Percentiles rank a stretch among this genome's conserved stretches.
Evolutionary conservation across 257 asterid genomes (phyloP).

Genomic region (Petrea volubilis): DNA sequence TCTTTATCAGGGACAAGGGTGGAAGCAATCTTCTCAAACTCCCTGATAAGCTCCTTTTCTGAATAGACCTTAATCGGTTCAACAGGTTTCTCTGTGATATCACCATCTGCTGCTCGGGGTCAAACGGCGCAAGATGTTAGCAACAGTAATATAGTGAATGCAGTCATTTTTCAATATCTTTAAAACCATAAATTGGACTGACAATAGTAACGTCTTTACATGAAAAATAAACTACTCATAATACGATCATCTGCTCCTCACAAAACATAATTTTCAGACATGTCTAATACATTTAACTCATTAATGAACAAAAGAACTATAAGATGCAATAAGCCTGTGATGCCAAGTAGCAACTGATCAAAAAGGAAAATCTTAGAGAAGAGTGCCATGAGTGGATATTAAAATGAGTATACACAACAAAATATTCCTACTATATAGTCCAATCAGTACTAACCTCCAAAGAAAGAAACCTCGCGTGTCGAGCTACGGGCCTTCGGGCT

Average conservation of each 20-base stretch:
- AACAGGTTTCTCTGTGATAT: conserved; percentile 83
- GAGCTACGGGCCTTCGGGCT: conserved; percentile 87
- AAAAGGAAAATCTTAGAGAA: neutral
- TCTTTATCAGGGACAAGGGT: conserved; percentile 96
- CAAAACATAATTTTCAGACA: neutral
- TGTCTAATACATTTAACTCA: neutral
- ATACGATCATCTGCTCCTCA: neutral
- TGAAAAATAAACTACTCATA: neutral
- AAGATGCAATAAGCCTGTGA: neutral
- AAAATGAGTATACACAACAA: neutral
- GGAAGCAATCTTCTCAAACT: conserved; percentile 90
- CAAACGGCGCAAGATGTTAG: conserved; percentile 27
- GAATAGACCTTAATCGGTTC: conserved; percentile 93
- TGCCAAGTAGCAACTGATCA: conserved; percentile 3
- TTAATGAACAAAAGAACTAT: conserved; percentile 6
- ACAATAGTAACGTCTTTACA: no score
- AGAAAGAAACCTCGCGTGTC: conserved; percentile 79
- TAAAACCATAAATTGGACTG: no score
- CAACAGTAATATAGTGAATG: no score
- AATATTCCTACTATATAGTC: neutral
- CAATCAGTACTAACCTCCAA: conserved; percentile 77
- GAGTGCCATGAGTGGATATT: neutral
- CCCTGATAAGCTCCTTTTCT: conserved; percentile 93
- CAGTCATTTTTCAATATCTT: neutral
- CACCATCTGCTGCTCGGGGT: conserved; percentile 83